Evolutionary conservation across 306 rosid genomes (phyloP).

Genomic region (Argentina anserina): DNA sequence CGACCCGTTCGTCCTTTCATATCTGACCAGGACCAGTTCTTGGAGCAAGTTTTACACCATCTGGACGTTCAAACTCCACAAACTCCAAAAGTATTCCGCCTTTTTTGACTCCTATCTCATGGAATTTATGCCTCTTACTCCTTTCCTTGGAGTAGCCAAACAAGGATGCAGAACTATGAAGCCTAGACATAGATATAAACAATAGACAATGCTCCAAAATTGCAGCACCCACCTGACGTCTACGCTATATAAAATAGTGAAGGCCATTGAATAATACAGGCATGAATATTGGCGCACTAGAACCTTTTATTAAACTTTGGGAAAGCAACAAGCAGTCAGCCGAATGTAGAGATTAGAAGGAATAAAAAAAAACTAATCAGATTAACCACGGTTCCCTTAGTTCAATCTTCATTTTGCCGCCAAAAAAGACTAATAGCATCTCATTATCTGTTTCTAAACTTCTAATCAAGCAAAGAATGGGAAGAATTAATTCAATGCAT

Average conservation of each 20-base stretch:
- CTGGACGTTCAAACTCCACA: background rate
- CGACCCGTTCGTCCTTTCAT: background rate
- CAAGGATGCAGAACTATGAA: background rate
- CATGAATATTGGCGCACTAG: background rate
- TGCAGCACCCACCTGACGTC: background rate
- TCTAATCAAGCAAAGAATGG: conserved; percentile 40
- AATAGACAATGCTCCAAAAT: background rate
- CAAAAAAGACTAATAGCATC: conserved; percentile 18
- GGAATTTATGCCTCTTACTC: background rate
- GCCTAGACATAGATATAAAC: background rate
- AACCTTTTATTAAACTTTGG: background rate
- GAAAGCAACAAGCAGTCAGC: background rate
- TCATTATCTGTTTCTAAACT: conserved; percentile 16
- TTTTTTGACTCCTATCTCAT: background rate
- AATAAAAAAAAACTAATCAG: background rate
- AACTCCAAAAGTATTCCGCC: background rate
- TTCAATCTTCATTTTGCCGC: conserved; percentile 17
- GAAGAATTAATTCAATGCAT: conserved; percentile 11
- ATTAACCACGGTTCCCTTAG: background rate
- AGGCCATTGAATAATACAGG: background rate
- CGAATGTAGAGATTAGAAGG: background rate
- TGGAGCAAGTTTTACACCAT: background rate
- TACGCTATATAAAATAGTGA: background rate
- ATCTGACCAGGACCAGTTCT: background rate
- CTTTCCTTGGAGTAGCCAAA: background rate